These are phyloP conservation scores for Salix koriyanagi DNA, from an alignment of 345 rosid genomes.

Conservation along the genomic window DNA sequence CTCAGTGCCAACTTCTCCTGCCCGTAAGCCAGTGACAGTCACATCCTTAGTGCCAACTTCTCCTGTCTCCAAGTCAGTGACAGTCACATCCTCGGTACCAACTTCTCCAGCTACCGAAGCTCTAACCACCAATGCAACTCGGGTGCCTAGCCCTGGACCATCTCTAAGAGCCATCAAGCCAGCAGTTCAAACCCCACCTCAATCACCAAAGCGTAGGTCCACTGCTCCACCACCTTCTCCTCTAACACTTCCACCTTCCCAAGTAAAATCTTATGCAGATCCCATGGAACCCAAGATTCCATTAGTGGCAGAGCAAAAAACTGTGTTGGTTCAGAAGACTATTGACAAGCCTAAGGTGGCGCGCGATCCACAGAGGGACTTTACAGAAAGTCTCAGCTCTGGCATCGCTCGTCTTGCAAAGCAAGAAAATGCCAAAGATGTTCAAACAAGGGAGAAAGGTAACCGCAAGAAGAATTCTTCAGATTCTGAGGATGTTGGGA, in stretches of 20 bases:
- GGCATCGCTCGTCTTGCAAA: slow-evolving; percentile 17
- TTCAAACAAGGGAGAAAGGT: slow-evolving; percentile 20
- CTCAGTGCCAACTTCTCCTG: slow-evolving; percentile 11
- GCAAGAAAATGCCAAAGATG: slow-evolving; percentile 12
- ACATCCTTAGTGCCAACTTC: slow-evolving; percentile 32
- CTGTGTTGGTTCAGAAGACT: slow-evolving; percentile 50
- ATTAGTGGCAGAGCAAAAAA: slow-evolving; percentile 53
- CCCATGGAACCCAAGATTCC: slow-evolving; percentile 37
- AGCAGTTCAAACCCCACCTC: slow-evolving; percentile 31
- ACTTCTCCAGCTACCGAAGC: slow-evolving; percentile 4
- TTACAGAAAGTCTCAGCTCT: slow-evolving; percentile 11
- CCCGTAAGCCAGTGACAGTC: not conserved
- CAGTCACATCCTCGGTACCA: slow-evolving; percentile 5
- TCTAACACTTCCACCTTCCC: slow-evolving; percentile 65
- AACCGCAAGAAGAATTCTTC: slow-evolving; percentile 31
- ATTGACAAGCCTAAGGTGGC: slow-evolving; percentile 34
- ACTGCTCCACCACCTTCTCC: slow-evolving; percentile 68
- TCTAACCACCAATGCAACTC: not conserved
- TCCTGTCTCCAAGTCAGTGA: slow-evolving; percentile 25
- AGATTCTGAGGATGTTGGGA: slow-evolving; percentile 40
- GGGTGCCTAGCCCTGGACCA: slow-evolving; percentile 17
- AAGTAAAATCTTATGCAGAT: slow-evolving; percentile 34
- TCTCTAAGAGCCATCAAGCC: slow-evolving; percentile 22
- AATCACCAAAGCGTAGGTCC: slow-evolving; percentile 37
- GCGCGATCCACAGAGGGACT: slow-evolving; percentile 11